Evolutionary conservation across 345 rosid genomes (phyloP), one percentile per base, ranked within the genome.

Genomic region (Salix arbutifolia): DNA sequence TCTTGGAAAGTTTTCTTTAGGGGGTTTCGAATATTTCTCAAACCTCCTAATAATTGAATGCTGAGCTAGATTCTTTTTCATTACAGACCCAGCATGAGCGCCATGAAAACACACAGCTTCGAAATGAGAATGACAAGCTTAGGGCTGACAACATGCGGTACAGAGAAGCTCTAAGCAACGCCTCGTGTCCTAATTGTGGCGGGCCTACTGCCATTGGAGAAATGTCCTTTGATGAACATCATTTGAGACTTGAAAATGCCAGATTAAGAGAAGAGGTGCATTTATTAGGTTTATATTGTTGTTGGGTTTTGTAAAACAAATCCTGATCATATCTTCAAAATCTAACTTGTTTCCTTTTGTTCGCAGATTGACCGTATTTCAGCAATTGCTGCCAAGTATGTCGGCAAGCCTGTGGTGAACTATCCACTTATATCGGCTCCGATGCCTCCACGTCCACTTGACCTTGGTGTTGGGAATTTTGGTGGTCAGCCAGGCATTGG

Each of bases 221-320:
- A 71, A 93, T 93, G 97, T 93, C 99, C 17, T 92, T 90, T 67
- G 97, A 92, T 60, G 99, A 96, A 80, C 99, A 96, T 74, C 97
- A 96, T 78, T 76, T 96, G 52, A 89, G 98, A 28, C 88, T 93
- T 35, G 99, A 96, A 84, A 96, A 96, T 84, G 89, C 91, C 42
- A 87, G 94, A 48, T 65, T 96, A 74, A 84, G 98, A 77, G 98
- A 96, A 85, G 99, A 96, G 97, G 99, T 96, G 71, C 17, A 19
- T 4, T 37, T 23, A 53, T 58, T 68, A 35, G 10, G 18, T 13
- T 44, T 14, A 1, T 4, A 4, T n/a, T 28, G 25, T 26, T 17
- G 8, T 0, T 12, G 72, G 8, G 0, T 67, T 37, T 2, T 21
- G 44, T 42, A 69, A 16, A n/a, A 25, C n/a, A 7, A 72, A 14